Base-by-base conservation (phyloP, 345 rosid genomes). In the Eucalyptus fibrosa region DNA sequence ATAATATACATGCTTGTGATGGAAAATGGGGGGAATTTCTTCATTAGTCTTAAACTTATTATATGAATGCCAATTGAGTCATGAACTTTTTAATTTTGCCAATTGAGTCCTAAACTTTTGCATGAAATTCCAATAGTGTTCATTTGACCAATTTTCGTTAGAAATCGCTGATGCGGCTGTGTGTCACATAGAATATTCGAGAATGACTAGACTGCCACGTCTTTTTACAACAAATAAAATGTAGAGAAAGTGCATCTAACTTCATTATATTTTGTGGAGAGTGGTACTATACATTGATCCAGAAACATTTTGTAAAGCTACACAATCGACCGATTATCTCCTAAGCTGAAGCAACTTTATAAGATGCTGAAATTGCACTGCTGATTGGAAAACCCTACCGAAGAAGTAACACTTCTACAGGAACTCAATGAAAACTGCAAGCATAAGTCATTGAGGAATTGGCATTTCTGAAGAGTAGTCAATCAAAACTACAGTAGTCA, bases 91-190 rank as follows among this genome's bases (percentile, higher is more conserved):
- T 56, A 56, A 56, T 56, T 56, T 56, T 56, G 6, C 1, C 1
- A 56, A 24, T 56, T 24, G 13, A 9, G 2, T 56, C 3, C 3
- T 56, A 56, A 56, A 56, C 0, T 56, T 56, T 56, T 56, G 30
- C 30, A 24, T 0, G 7, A 24, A 56, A 56, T 9, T 56, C 12
- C 3, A 56, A 56, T 56, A 56, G 7, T 56, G 6, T 56, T 56
- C 62, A 23, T 2, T 56, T 10, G 13, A 56, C 12, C 6, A 56
- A 56, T 56, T 56, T 56, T 56, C 14, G 0, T 56, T 0, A 56
- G 13, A 56, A 56, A 56, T 56, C 5, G 6, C 9, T 56, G 30
- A 56, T 56, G 30, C 3, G 1, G 14, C 7, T 0, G 6, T 21
- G 6, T 23, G 62, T 24, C 62, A 56, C 62, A 56, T 56, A 56